Base-by-base conservation (phyloP, 345 rosid genomes). In the Bretschneidera sinensis region DNA sequence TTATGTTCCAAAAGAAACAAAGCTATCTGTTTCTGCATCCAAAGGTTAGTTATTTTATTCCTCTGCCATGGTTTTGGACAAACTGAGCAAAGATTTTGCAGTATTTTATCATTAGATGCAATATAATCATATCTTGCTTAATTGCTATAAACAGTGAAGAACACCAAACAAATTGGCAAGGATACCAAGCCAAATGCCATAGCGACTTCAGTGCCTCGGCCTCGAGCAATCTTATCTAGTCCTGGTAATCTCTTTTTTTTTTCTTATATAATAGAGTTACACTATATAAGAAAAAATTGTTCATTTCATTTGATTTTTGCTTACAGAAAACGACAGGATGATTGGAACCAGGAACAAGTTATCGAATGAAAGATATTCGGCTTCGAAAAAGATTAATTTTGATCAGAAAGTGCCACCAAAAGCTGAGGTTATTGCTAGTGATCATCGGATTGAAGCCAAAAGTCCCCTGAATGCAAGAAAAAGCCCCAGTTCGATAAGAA, bases 181-280 rank as follows among this genome's bases (percentile, higher is more conserved):
- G 54, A 33, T 13, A 15, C 3, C 45, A 58, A 61, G 43, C 51
- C 18, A 47, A 56, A 48, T 33, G 17, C 4, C 20, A 63, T 43
- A 63, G 43, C 62, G 9, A 7, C 17, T 21, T 61, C 57, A 2
- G 35, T 64, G 23, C 21, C 39, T 11, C 73, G 76, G 13, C 78
- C 75, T 43, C 68, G 76, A 11, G 78, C 81, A 48, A 71, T 77
- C 24, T 43, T 73, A 21, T 77, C 73, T 11, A 73, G 81, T 56
- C 81, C 78, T 14, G 71, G 78, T 77, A 65, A 61, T n/a, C n/a
- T n/a, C n/a, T n/a, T n/a, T n/a, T n/a, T n/a, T n/a, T n/a, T n/a
- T n/a, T n/a, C n/a, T n/a, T n/a, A n/a, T n/a, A n/a, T n/a, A n/a
- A n/a, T n/a, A n/a, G n/a, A n/a, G n/a, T n/a, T n/a, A n/a, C n/a